These are phyloP conservation scores for Psidium guajava DNA, from an alignment of 345 rosid genomes.

Conservation along the genomic window DNA sequence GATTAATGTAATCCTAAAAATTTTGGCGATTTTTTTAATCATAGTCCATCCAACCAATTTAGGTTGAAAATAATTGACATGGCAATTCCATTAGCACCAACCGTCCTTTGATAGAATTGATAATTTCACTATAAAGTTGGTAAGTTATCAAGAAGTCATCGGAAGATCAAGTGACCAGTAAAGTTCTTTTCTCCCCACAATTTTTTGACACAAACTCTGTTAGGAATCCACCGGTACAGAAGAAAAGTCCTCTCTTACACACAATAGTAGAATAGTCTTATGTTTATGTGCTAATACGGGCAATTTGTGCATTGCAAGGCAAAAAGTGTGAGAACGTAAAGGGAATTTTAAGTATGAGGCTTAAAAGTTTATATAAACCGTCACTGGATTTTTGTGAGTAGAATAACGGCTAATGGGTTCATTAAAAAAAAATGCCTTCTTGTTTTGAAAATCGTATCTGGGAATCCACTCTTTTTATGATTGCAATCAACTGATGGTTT, in stretches of 20 bases:
- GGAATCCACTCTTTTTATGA: not conserved
- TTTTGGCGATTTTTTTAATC: not conserved
- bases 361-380: not conserved
- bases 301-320: not conserved
- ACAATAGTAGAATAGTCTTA: not conserved
- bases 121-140: not conserved
- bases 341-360: not conserved
- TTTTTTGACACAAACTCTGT: not conserved
- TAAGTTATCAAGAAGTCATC: not conserved
- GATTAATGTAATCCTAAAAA: not conserved
- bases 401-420: not conserved
- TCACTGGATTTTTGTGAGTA: not conserved
- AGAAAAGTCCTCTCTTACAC: not conserved
- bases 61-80: not conserved
- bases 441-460: not conserved
- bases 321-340: not conserved
- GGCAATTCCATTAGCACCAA: accelerated
- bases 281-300: not conserved
- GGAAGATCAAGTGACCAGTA: not conserved
- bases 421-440: not conserved
- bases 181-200: not conserved
- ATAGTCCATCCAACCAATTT: not conserved
- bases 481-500: not conserved
- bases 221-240: not conserved
- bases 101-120: not conserved